A percentile compares a stretch with the other conserved stretches of the same genome.
Conservation (phyloP, 805 yeast species). For the Pichia nakasei region DNA sequence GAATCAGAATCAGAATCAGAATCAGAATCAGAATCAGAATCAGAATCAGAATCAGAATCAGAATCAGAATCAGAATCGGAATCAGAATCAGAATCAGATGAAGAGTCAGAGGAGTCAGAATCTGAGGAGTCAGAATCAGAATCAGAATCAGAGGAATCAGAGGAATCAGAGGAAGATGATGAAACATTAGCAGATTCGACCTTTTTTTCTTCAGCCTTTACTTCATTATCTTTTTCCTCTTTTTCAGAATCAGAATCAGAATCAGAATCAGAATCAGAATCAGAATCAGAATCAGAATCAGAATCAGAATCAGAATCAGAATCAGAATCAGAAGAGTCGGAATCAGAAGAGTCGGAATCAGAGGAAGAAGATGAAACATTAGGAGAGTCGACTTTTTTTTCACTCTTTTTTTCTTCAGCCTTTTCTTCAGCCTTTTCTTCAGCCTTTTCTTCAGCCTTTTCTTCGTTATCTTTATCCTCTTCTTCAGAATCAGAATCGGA, state of each 20-base stretch:
- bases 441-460: conserved; percentile 3
- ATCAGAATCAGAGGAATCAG: conserved; percentile 2
- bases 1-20: conserved; percentile 12
- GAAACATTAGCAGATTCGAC: conserved; percentile 2
- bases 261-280: conserved; percentile 16
- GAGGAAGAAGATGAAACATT: too few species aligned
- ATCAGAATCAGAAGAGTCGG: too few species aligned
- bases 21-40: conserved; percentile 4
- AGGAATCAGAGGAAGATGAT: conserved; percentile 8
- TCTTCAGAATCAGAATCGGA: conserved; percentile 6
- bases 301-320: background rate
- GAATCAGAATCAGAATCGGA: conserved; percentile 9
- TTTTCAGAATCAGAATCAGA: conserved; percentile 8
- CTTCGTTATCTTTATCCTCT: conserved; percentile 7
- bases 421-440: conserved; percentile 8
- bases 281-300: conserved; percentile 15
- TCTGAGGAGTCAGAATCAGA: conserved; percentile 7
- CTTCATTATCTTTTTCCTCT: background rate
- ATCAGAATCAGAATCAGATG: conserved; percentile 10
- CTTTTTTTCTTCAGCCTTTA: conserved; percentile 16
- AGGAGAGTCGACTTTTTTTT: background rate
- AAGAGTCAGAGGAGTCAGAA: conserved; percentile 6
- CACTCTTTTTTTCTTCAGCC: background rate
- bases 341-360: background rate
- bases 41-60: conserved; percentile 4